Base-by-base conservation (phyloP, 768 basidiomycete species). In the Ramaria sp. region DNA sequence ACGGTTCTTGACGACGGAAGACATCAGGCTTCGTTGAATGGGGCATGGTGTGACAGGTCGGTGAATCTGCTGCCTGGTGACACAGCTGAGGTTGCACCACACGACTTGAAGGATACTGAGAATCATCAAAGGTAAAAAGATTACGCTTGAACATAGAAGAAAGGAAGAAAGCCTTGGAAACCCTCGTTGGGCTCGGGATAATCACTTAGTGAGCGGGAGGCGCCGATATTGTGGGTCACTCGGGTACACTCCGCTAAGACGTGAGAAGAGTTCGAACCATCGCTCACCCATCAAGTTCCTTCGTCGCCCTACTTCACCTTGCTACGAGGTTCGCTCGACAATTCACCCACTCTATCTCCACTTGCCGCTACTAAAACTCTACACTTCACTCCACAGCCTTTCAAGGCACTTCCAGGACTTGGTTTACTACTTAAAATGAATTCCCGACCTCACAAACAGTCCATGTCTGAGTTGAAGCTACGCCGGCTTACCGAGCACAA, bases 401-500 rank as follows among this genome's bases (percentile, higher is more conserved):
- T 34, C 30, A 36, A 50, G 36, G 48, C 48, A 32, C 48, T 12
- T 50, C 32, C 48, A 50, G 25, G 34, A n/a, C 48, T 18, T 37
- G 13, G 20, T 18, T 37, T 50, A 32, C 32, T 50, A 16, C 45
- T 30, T 32, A 60, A 55, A 41, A 64, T 64, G 63, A 63, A 61
- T 50, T 49, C 57, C 45, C 62, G 73, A 48, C 71, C 71, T 8
- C 70, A 69, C 58, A 74, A 74, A 78, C 92, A 93, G 78, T 89
- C 90, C 63, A 95, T 97, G 91, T 89, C 88, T 48, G 94, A 96
- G 78, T 86, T 96, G 66, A 96, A 95, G 79, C 83, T 96, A 59
- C 82, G 93, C 36, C 77, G 94, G 38, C 73, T 97, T 65, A 88
- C 85, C 49, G 94, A 97, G 71, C 92, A 96, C 72, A 97, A 95